These are phyloP conservation scores for Bothriochloa decipiens DNA, from an alignment of 176 grass and related monocot species.

Conservation along the genomic window DNA sequence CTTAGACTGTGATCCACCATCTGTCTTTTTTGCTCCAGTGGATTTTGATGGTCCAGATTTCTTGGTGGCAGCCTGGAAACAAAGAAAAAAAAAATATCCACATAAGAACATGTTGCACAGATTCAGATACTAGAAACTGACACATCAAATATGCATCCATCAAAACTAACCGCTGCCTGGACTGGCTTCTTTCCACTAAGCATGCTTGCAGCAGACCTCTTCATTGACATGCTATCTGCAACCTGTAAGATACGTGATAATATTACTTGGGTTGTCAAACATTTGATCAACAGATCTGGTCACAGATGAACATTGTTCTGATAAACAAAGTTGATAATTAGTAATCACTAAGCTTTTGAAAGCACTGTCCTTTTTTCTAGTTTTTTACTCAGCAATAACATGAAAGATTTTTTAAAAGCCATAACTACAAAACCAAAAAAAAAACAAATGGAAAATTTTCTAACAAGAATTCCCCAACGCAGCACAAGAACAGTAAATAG, in stretches of 20 bases:
- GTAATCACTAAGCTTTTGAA: background rate
- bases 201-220: slow-evolving; percentile 98
- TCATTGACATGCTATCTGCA: slow-evolving; percentile 66
- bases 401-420: background rate
- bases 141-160: slow-evolving; percentile 25
- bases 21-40: slow-evolving; percentile 64
- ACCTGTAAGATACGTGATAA: slow-evolving; percentile 51
- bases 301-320: background rate
- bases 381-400: slow-evolving; percentile 17
- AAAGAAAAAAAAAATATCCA: slow-evolving; percentile 26
- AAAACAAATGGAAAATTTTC: background rate
- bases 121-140: slow-evolving; percentile 23
- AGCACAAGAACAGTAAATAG: background rate
- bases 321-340: background rate
- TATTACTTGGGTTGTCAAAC: slow-evolving; percentile 7
- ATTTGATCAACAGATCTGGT: background rate
- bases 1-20: slow-evolving; percentile 72
- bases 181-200: slow-evolving; percentile 88
- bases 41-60: slow-evolving; percentile 74
- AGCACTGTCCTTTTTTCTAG: background rate
- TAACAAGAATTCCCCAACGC: background rate
- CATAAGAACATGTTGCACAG: slow-evolving; percentile 25
- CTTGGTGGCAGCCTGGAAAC: slow-evolving; percentile 62
- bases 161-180: slow-evolving; percentile 56
- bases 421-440: slow-evolving; percentile 1